Evolutionary conservation across 116 monocot species (phyloP), one percentile per base, ranked within the genome.

Genomic region (Iris pallida): DNA sequence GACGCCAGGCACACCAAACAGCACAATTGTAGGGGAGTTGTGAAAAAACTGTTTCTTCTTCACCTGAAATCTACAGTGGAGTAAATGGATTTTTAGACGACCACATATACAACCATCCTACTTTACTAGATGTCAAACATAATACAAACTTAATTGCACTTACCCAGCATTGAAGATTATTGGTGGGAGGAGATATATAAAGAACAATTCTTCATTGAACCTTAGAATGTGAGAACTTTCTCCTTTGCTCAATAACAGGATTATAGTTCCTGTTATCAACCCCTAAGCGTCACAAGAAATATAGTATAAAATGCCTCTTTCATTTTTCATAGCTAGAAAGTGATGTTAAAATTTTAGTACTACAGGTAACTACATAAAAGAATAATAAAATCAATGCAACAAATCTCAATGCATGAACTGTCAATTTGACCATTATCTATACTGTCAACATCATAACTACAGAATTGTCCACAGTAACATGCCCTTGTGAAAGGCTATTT

Each of bases 81-180:
- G 49, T 48, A n/a, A 42, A 20, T 64, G 64, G 48, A 47, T 17
- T 5, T 51, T 51, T 51, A 51, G 49, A 51, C n/a, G 5, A 40
- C 30, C 51, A 12, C 14, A 52, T 12, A 52, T 45, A 5, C 14
- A 45, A 45, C 7, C 15, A 62, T 16, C 44, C 5, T 45, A 16
- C 53, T 4, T 45, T 48, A 30, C 9, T 15, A 7, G 16, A 47
- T 4, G 57, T 11, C 12, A 40, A 66, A 53, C 40, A 40, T 20
- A 42, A 53, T 40, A n/a, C 5, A 15, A 5, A 40, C 30, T 49
- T 49, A 45, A 6, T 11, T 71, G 12, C 16, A 76, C 79, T 59
- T 79, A 92, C 92, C 89, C 89, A 19, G 92, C 92, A 86, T 92
- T 92, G 72, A 92, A 92, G 57, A 92, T 88, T 73, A 92, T 92